These are phyloP conservation scores for Chrysanthemum seticuspe DNA, from an alignment of 129 eudicot species.

Conservation along the genomic window DNA sequence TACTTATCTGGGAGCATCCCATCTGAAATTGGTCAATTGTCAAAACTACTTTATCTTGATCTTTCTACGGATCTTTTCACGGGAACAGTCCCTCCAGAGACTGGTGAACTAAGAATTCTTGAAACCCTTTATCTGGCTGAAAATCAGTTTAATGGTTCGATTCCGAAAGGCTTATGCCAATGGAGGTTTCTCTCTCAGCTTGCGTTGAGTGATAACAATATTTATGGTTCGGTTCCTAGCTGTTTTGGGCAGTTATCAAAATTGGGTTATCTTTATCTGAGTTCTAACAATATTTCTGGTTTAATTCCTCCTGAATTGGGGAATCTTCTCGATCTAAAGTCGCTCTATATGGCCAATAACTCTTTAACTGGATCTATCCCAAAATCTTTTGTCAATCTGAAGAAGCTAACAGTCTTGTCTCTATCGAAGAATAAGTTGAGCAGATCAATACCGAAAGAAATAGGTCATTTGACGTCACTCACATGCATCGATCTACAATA, in stretches of 20 bases:
- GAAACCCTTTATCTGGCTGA: background rate
- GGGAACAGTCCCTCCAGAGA: background rate
- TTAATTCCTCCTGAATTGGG: conserved; percentile 15
- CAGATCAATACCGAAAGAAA: conserved; percentile 38
- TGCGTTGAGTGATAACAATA: conserved; percentile 1
- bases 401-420: background rate
- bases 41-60: conserved; percentile 28
- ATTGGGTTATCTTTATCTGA: background rate
- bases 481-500: background rate
- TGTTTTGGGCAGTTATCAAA: conserved; percentile 13
- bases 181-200: conserved; percentile 12
- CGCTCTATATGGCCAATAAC: conserved; percentile 20
- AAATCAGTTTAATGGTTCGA: background rate
- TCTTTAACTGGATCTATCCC: conserved; percentile 37
- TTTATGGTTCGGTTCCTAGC: conserved; percentile 22
- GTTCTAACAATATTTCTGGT: conserved; percentile 8
- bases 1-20: conserved; percentile 22
- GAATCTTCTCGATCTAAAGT: conserved; percentile 17
- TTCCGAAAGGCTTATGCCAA: conserved; percentile 12
- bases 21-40: conserved; percentile 8
- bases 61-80: conserved; percentile 15
- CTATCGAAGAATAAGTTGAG: conserved; percentile 18
- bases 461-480: conserved; percentile 36
- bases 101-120: conserved; percentile 14
- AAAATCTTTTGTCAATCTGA: conserved; percentile 28